Conservation (phyloP, 495 filamentous ascomycete genomes). For the Penicillium roqueforti region DNA sequence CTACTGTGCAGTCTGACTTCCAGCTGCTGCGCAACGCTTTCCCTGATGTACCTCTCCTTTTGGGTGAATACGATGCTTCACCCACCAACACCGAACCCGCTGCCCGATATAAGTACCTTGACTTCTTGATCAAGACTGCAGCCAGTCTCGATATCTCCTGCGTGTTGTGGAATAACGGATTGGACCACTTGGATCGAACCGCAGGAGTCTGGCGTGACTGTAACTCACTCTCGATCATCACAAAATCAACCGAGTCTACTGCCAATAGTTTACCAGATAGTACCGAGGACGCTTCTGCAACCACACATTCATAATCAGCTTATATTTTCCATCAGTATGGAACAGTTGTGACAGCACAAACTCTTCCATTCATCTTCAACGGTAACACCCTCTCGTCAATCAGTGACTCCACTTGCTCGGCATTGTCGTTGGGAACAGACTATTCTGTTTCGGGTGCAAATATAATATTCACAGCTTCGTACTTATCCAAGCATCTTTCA, state of each 20-base stretch:
- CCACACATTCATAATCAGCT: slow-evolving; percentile 46
- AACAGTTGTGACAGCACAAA: slow-evolving; percentile 37
- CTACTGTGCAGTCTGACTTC: slow-evolving; percentile 47
- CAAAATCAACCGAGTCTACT: slow-evolving; percentile 39
- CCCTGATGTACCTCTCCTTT: slow-evolving; percentile 49
- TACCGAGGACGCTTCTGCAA: slow-evolving; percentile 44
- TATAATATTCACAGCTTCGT: slow-evolving; percentile 47
- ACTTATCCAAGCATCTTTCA: slow-evolving; percentile 42
- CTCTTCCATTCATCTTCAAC: slow-evolving; percentile 48
- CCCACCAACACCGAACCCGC: slow-evolving; percentile 48
- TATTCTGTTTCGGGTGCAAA: slow-evolving; percentile 42
- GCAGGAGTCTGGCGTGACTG: slow-evolving; percentile 48
- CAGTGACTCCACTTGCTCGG: slow-evolving; percentile 31
- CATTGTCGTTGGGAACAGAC: slow-evolving; percentile 35
- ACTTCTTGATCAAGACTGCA: slow-evolving; percentile 48
- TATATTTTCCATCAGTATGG: slow-evolving; percentile 54
- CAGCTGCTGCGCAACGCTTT: slow-evolving; percentile 49
- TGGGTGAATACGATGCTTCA: slow-evolving; percentile 57
- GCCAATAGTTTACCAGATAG: slow-evolving; percentile 52
- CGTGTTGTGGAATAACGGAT: slow-evolving; percentile 58
- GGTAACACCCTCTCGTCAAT: slow-evolving; percentile 51
- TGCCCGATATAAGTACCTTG: slow-evolving; percentile 55
- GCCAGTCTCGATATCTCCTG: slow-evolving; percentile 42
- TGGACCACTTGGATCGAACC: slow-evolving; percentile 38
- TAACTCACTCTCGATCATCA: slow-evolving; percentile 42